Evolutionary conservation across 352 stramenopile species (phyloP), one percentile per base, ranked within the genome.

Genomic region (Globisporangium echinulatum): DNA sequence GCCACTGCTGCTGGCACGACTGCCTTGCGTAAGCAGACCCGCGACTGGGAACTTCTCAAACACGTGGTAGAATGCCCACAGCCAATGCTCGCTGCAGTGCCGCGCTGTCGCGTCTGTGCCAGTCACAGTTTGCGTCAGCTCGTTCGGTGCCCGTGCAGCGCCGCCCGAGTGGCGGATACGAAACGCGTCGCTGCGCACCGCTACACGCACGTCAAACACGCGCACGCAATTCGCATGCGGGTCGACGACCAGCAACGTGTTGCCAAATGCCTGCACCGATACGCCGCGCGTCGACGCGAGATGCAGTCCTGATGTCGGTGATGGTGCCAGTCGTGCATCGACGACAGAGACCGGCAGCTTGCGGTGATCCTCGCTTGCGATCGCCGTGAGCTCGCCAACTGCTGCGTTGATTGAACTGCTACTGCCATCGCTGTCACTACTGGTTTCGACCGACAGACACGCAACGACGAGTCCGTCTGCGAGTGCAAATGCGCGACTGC

Each of bases 1-100:
- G 39, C 2, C 40, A 19, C 14, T 14, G 25, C 48, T 14, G 43
- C 4, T n/a, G 25, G 25, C 25, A 33, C 25, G 25, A 33, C 25
- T 33, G 25, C 25, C 39, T 14, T 4, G 17, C 11, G 9, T 44
- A 38, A 64, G 51, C 47, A 64, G 50, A 5, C 59, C 74, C 10
- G 69, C 59, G 4, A 79, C 69, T 1, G 77, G 73, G 38, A 86
- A 86, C 38, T 86, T 86, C 53, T 86, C 76, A 57, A 72, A 84
- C 6, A 80, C 49, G 42, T 84, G 76, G 48, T 76, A 84, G 15
- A 64, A 79, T 54, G 33, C 62, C 58, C 66, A 60, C 59, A 67
- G 72, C 37, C 64, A 67, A 48, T 72, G 62, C 59, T 40, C 64
- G 19, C 3, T 49, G 10, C 43, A 43, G 39, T 43, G 10, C 52